These are phyloP conservation scores for Dendrobium chrysotoxum DNA, from an alignment of 106 monocot species.

Conservation along the genomic window DNA sequence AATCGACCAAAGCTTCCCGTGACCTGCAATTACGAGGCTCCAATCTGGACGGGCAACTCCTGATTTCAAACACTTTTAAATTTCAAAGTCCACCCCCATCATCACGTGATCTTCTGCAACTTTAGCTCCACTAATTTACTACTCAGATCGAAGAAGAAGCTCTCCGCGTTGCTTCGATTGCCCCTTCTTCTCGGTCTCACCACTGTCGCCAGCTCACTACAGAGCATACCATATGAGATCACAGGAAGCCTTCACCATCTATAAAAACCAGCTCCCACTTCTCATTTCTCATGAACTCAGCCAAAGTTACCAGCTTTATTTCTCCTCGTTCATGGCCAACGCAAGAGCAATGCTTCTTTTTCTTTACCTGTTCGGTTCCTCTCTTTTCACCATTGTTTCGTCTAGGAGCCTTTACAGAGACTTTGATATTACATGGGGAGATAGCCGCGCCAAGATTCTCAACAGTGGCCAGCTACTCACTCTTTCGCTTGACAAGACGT, in stretches of 20 bases:
- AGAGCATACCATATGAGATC: not conserved
- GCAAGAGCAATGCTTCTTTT: not conserved
- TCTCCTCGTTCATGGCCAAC: not conserved
- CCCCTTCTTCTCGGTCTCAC: not conserved
- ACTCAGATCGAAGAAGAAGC: not conserved
- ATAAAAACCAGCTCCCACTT: not conserved
- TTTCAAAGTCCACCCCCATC: no score
- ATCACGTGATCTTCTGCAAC: not conserved
- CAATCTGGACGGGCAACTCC: not conserved
- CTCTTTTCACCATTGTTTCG: not conserved
- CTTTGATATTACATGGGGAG: constrained; percentile 17
- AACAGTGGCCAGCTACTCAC: constrained; percentile 13
- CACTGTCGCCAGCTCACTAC: constrained; percentile 1
- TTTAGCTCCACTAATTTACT: not conserved
- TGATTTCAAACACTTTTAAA: not conserved
- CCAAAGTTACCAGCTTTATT: not conserved
- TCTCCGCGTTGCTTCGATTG: not conserved
- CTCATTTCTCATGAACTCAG: not conserved
- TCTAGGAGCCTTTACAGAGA: constrained; percentile 6
- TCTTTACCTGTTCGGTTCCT: not conserved
- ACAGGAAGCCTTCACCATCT: not conserved
- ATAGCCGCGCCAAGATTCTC: constrained; percentile 6
- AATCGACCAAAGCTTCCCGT: not conserved
- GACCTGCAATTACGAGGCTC: not conserved
- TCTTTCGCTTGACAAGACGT: constrained; percentile 15